These are phyloP conservation scores for Penicillium riverlandense DNA, from an alignment of 495 filamentous ascomycete species.

Conservation along the genomic window DNA sequence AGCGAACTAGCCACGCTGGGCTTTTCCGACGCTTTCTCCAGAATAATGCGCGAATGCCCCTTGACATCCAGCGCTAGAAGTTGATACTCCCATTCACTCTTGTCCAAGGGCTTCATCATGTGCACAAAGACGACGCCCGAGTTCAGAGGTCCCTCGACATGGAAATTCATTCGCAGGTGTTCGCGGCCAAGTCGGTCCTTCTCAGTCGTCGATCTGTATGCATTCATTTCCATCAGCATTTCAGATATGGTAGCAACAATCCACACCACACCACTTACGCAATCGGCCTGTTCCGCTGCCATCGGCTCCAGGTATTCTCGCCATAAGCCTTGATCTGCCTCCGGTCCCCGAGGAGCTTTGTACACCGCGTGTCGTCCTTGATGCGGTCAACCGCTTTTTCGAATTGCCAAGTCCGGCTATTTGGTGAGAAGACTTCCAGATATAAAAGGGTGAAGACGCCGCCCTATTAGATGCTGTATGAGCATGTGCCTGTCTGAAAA, in stretches of 20 bases:
- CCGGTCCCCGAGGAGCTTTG: conserved; percentile 65
- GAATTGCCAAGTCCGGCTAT: conserved; percentile 81
- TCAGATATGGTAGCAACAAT: neutral
- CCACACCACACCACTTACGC: conserved; percentile 47
- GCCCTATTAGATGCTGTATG: conserved; percentile 39
- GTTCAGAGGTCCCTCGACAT: conserved; percentile 79
- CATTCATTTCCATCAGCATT: neutral
- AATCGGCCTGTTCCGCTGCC: conserved; percentile 79
- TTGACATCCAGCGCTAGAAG: conserved; percentile 75
- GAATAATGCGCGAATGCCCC: conserved; percentile 43
- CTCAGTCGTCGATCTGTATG: conserved; percentile 49
- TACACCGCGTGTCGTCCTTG: conserved; percentile 60
- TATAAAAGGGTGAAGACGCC: conserved; percentile 74
- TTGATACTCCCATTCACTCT: conserved; percentile 69
- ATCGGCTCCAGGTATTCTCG: conserved; percentile 73
- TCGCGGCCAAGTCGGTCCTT: conserved; percentile 71
- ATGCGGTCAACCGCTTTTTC: conserved; percentile 80
- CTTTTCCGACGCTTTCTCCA: conserved; percentile 38
- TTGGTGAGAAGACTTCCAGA: conserved; percentile 76
- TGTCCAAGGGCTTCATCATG: conserved; percentile 57
- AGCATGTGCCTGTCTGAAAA: no score
- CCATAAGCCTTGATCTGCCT: conserved; percentile 77
- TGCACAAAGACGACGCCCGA: conserved; percentile 70
- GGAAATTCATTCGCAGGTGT: conserved; percentile 72
- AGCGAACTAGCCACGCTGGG: conserved; percentile 31